Conservation (phyloP, 768 basidiomycete species). For the Myochromella boudieri region DNA sequence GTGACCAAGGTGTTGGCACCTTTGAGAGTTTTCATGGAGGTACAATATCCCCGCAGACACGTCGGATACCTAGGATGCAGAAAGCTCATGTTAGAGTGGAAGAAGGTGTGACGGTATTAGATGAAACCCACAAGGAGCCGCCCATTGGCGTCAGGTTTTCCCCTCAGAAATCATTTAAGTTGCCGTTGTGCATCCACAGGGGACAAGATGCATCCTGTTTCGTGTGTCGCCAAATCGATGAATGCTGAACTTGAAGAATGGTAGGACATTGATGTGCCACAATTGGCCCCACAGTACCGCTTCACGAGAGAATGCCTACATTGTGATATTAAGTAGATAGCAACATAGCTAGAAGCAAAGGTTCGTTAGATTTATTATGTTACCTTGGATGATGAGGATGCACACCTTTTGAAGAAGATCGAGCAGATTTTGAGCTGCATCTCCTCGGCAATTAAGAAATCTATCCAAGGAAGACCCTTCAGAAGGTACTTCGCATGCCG, state of each 20-base stretch:
- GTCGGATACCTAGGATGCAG: slow-evolving; percentile 26
- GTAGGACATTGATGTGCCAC: slow-evolving; percentile 22
- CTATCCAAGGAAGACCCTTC: neutral
- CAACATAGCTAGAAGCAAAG: neutral
- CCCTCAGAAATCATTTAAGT: slow-evolving; percentile 24
- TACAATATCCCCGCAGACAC: slow-evolving; percentile 31
- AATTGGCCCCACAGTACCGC: slow-evolving; percentile 12
- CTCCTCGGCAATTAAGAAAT: neutral
- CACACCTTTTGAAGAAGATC: neutral
- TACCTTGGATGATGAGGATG: slow-evolving; percentile 21
- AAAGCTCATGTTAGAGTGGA: slow-evolving; percentile 10
- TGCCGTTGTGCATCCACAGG: slow-evolving; percentile 39
- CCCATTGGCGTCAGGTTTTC: slow-evolving; percentile 16
- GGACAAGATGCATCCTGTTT: slow-evolving; percentile 30
- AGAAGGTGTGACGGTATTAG: slow-evolving; percentile 17
- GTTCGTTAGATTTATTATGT: slow-evolving; percentile 44
- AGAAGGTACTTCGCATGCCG: neutral
- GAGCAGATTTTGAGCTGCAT: neutral
- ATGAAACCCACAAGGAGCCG: slow-evolving; percentile 1
- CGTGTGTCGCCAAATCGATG: slow-evolving; percentile 21
- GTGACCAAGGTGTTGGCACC: slow-evolving; percentile 48
- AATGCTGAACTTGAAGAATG: slow-evolving; percentile 36
- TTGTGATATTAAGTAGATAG: neutral
- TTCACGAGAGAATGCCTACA: slow-evolving; percentile 13
- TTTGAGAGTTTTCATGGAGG: slow-evolving; percentile 34